Percentiles rank a stretch among this genome's conserved stretches.
Conservation (phyloP, 1,284 basidiomycete genomes). For the Trichosporon faecale region DNA sequence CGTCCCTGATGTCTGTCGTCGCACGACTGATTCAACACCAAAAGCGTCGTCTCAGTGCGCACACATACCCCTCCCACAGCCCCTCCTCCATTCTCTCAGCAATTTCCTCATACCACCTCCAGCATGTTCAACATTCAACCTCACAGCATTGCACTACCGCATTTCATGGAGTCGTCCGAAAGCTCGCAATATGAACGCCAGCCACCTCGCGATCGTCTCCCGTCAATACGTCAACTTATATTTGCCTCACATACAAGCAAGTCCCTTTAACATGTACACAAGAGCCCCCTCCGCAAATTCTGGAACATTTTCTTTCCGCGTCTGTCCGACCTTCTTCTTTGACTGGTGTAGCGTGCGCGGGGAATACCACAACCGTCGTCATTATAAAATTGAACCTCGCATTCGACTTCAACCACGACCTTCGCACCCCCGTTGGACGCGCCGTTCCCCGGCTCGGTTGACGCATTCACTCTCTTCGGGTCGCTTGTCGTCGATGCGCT, state of each 20-base stretch:
- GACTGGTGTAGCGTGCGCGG: slow-evolving; percentile 1
- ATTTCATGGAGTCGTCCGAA: slow-evolving; percentile 13
- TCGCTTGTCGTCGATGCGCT: slow-evolving; percentile 6
- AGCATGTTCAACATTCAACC: slow-evolving; percentile 20
- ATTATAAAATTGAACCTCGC: slow-evolving; percentile 6
- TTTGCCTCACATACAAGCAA: slow-evolving; percentile 11
- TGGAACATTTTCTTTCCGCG: slow-evolving; percentile 2
- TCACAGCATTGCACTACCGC: slow-evolving; percentile 16
- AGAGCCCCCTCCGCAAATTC: slow-evolving; percentile 9
- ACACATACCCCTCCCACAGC: neutral
- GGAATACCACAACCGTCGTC: slow-evolving; percentile 7
- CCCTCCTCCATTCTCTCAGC: neutral
- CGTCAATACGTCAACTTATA: slow-evolving; percentile 1
- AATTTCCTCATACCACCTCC: slow-evolving; percentile 1
- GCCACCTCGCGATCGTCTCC: neutral
- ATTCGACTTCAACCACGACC: neutral
- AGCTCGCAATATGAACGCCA: slow-evolving; percentile 9
- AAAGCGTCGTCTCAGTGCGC: slow-evolving; percentile 17
- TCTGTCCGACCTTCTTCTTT: slow-evolving; percentile 4
- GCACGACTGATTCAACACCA: slow-evolving; percentile 24
- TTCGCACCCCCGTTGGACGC: neutral
- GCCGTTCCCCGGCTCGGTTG: neutral
- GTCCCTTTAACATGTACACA: slow-evolving; percentile 8
- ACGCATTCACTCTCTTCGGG: neutral
- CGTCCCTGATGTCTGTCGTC: neutral